phyloP scores from a whole-genome alignment of 805 yeast species.

The Ogataea chonburiensis region DNA sequence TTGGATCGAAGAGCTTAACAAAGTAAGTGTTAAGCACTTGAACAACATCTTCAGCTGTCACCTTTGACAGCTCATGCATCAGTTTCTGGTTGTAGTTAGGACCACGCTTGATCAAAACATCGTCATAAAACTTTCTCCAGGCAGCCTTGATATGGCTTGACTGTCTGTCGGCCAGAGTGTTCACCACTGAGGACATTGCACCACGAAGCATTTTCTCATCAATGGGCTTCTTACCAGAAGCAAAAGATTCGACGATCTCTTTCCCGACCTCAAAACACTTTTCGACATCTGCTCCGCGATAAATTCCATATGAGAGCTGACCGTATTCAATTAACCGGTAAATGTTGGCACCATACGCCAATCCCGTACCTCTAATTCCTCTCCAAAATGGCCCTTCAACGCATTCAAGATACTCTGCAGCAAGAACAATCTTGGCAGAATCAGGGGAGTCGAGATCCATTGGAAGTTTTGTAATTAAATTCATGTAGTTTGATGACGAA shows the following conservation, averaged over 20 bases:
- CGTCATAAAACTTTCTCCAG: constrained; percentile 60
- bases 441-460: constrained; percentile 55
- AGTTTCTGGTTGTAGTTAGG: constrained; percentile 56
- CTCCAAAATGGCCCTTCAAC: constrained; percentile 98
- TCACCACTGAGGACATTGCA: constrained; percentile 74
- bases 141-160: constrained; percentile 68
- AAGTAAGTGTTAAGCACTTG: constrained; percentile 56
- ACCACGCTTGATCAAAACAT: constrained; percentile 67
- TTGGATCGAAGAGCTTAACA: constrained; percentile 59
- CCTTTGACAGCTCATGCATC: constrained; percentile 49
- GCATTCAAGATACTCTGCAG: constrained; percentile 73
- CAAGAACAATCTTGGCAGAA: constrained; percentile 65
- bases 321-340: constrained; percentile 63
- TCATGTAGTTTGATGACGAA: constrained; percentile 75
- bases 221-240: constrained; percentile 50
- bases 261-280: constrained; percentile 61
- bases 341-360: constrained; percentile 84
- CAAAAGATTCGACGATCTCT: constrained; percentile 59
- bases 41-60: constrained; percentile 53
- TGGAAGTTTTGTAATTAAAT: constrained; percentile 60
- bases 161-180: constrained; percentile 65
- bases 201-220: constrained; percentile 65
- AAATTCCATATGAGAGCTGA: constrained; percentile 60
- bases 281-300: constrained; percentile 80
- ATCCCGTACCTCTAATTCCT: constrained; percentile 91